phyloP scores from a whole-genome alignment of 2,329 filamentous ascomycete species.

The Trichophyton simii region DNA sequence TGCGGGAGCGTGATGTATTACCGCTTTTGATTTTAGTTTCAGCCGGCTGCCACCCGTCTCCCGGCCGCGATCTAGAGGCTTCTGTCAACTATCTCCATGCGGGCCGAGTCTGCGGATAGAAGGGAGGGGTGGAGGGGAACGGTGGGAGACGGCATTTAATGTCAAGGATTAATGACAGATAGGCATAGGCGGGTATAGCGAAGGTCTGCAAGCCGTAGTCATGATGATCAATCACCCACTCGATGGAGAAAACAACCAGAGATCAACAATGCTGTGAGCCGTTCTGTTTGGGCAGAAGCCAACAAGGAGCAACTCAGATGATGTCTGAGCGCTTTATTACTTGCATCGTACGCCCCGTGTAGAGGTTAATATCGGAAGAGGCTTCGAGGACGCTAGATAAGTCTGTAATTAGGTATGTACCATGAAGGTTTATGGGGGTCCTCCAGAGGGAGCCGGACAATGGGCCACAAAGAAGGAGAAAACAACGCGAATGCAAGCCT shows the following conservation, averaged over 20 bases:
- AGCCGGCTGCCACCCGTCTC: not conserved
- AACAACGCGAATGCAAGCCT: not conserved
- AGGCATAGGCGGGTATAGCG: not conserved
- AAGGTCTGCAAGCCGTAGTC: not conserved
- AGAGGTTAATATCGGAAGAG: not conserved
- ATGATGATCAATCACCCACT: not conserved
- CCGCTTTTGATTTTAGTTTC: constrained; percentile 3
- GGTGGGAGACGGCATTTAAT: not conserved
- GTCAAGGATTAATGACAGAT: not conserved
- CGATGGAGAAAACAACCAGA: not conserved
- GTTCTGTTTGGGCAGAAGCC: not conserved
- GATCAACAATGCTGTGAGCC: not conserved
- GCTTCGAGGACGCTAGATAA: not conserved
- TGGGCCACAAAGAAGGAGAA: not conserved
- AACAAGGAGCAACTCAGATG: not conserved
- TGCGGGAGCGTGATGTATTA: not conserved
- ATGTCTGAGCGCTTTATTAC: not conserved
- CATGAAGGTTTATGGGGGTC: not conserved
- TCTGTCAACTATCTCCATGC: not conserved
- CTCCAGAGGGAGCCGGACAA: too few relatives aligned
- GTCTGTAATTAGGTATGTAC: not conserved
- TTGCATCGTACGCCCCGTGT: not conserved
- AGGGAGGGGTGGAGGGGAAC: not conserved
- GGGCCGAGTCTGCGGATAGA: not conserved
- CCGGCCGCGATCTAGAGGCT: not conserved